These are phyloP conservation scores for Themeda triandra DNA, from an alignment of 176 grass and related monocot genomes.

Conservation along the genomic window DNA sequence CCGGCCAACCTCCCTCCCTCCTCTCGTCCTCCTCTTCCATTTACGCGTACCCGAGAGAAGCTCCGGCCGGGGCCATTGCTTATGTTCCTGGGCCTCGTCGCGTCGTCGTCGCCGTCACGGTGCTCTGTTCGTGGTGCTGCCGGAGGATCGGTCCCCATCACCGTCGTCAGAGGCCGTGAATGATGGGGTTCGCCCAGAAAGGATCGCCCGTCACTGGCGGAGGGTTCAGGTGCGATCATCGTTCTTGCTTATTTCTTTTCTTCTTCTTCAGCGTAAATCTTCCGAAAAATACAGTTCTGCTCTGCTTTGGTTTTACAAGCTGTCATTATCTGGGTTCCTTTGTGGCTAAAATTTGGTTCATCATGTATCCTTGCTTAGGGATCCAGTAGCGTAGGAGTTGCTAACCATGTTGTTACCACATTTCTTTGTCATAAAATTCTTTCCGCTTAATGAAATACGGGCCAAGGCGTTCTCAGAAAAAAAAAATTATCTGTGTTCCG, in stretches of 20 bases:
- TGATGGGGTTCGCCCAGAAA: constrained; percentile 34
- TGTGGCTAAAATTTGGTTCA: too few relatives aligned
- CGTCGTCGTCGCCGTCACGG: neutral
- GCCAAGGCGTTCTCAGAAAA: too few relatives aligned
- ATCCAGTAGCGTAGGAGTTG: too few relatives aligned
- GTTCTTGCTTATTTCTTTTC: too few relatives aligned
- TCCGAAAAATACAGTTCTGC: neutral
- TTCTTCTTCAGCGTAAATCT: too few relatives aligned
- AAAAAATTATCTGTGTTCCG: too few relatives aligned
- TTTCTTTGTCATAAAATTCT: too few relatives aligned
- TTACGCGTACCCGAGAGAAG: neutral
- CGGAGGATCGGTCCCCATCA: neutral
- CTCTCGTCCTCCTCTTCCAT: neutral
- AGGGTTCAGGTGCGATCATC: constrained; percentile 32
- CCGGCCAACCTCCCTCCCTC: neutral
- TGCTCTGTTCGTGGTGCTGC: neutral
- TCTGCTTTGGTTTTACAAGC: neutral
- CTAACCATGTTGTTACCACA: too few relatives aligned
- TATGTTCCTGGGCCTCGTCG: neutral
- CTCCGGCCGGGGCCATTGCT: neutral
- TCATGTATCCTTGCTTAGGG: too few relatives aligned
- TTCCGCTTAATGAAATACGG: too few relatives aligned
- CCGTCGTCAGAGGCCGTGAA: neutral
- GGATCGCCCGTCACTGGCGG: constrained; percentile 53
- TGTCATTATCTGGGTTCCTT: neutral